Evolutionary conservation across 2,329 filamentous ascomycete species (phyloP).

Genomic region (Trichoderma brevicompactum): DNA sequence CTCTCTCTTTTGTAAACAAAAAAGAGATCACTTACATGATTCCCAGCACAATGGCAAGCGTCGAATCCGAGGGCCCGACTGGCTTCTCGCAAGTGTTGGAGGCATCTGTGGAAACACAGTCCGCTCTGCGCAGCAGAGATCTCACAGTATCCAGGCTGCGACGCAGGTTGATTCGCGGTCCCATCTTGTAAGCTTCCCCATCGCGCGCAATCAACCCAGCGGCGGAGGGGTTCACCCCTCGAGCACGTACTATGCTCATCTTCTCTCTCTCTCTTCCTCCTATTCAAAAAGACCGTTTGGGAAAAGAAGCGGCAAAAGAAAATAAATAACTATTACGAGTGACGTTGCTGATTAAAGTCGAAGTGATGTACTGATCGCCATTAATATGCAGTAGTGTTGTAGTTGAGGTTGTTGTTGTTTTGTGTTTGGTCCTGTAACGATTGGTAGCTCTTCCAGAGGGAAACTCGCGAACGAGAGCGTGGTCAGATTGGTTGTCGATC

Average conservation of each 20-base stretch:
- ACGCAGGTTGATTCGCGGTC: constrained; percentile 37
- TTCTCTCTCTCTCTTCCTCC: constrained; percentile 18
- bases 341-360: constrained; percentile 26
- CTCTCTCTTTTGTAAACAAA: constrained; percentile 31
- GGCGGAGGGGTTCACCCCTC: constrained; percentile 19
- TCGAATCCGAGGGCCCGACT: constrained; percentile 57
- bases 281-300: neutral
- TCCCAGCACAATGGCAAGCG: constrained; percentile 69
- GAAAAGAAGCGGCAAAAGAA: neutral
- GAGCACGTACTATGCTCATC: constrained; percentile 27
- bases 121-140: constrained; percentile 29
- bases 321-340: constrained; percentile 20
- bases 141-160: constrained; percentile 31
- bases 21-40: constrained; percentile 63
- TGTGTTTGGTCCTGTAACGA: constrained; percentile 3
- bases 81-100: constrained; percentile 64
- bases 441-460: neutral
- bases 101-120: constrained; percentile 26
- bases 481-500: constrained; percentile 22
- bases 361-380: constrained; percentile 27
- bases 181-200: constrained; percentile 35
- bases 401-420: neutral
- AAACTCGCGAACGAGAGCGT: constrained; percentile 8
- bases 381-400: constrained; percentile 18
- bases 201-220: constrained; percentile 31